A percentile compares a stretch with the other conserved stretches of the same genome.
These are phyloP conservation scores for Lasiosphaeria miniovina DNA, from an alignment of 495 filamentous ascomycete genomes.

Conservation along the genomic window DNA sequence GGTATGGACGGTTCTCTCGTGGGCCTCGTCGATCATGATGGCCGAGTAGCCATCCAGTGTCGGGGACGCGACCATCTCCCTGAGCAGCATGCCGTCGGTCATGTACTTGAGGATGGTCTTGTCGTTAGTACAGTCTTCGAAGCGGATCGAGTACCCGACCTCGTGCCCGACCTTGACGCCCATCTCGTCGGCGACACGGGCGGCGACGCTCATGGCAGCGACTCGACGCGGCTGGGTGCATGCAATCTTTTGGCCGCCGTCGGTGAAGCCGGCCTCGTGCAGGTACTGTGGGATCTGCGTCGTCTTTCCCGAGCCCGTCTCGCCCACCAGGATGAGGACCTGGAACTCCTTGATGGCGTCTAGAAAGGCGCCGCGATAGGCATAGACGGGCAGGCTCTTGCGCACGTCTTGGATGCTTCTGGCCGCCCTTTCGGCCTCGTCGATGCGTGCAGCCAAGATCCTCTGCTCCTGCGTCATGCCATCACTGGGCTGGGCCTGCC, in stretches of 20 bases:
- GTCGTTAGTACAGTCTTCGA: slow-evolving; percentile 89
- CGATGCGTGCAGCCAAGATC: slow-evolving; percentile 71
- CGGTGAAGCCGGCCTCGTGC: slow-evolving; percentile 87
- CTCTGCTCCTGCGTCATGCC: slow-evolving; percentile 74
- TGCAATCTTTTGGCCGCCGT: slow-evolving; percentile 65
- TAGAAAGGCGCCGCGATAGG: slow-evolving; percentile 70
- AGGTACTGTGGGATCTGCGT: slow-evolving; percentile 88
- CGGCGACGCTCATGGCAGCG: slow-evolving; percentile 92
- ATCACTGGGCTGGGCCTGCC: slow-evolving; percentile 44
- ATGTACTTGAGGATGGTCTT: slow-evolving; percentile 96
- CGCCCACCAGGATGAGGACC: slow-evolving; percentile 80
- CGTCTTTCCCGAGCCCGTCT: slow-evolving; percentile 87
- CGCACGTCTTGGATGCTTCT: slow-evolving; percentile 85
- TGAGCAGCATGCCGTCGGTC: slow-evolving; percentile 95
- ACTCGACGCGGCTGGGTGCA: slow-evolving; percentile 93
- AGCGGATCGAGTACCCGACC: slow-evolving; percentile 93
- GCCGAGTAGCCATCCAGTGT: slow-evolving; percentile 81
- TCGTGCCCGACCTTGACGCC: slow-evolving; percentile 87
- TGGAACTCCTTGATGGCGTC: slow-evolving; percentile 72
- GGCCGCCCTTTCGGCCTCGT: slow-evolving; percentile 82
- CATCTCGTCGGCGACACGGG: slow-evolving; percentile 93
- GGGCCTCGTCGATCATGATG: slow-evolving; percentile 92
- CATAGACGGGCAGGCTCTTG: slow-evolving; percentile 87
- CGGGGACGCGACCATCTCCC: slow-evolving; percentile 89
- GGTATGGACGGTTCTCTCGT: slow-evolving; percentile 88